A percentile compares a stretch with the other conserved stretches of the same genome.
Evolutionary conservation across 305 asterid genomes (phyloP).

Genomic region (Fraxinus baroniana): DNA sequence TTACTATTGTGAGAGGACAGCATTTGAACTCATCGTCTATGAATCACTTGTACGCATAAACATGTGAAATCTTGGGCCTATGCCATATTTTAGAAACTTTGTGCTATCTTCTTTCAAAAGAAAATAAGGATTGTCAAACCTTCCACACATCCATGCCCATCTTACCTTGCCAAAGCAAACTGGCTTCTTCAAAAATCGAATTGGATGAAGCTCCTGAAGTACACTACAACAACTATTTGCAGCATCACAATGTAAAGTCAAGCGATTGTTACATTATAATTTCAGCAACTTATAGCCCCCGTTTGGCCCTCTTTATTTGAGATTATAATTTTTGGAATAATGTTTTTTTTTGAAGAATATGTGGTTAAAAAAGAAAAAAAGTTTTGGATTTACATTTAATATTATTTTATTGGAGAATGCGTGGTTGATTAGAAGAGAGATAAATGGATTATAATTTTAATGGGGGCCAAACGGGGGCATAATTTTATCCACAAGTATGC

Average conservation of each 20-base stretch:
- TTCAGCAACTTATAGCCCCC: no score
- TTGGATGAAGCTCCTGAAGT: not conserved
- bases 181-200: not conserved
- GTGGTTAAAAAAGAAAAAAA: no score
- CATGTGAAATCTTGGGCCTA: not conserved
- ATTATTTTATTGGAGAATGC: no score
- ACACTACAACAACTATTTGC: not conserved
- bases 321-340: no score
- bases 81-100: not conserved
- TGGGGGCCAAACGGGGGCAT: no score
- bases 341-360: no score
- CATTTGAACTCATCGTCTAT: not conserved
- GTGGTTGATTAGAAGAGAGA: no score
- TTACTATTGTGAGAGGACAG: not conserved
- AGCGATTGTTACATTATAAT: not conserved
- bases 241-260: not conserved
- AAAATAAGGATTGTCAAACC: not conserved
- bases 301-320: no score
- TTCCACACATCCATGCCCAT: not conserved
- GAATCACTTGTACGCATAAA: not conserved
- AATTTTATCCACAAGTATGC: not conserved
- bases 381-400: no score
- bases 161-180: not conserved
- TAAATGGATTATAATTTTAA: no score
- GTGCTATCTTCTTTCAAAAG: not conserved